Evolutionary conservation across 192 early-diverging fungal species (phyloP).

Genomic region (Spizellomyces sp.): DNA sequence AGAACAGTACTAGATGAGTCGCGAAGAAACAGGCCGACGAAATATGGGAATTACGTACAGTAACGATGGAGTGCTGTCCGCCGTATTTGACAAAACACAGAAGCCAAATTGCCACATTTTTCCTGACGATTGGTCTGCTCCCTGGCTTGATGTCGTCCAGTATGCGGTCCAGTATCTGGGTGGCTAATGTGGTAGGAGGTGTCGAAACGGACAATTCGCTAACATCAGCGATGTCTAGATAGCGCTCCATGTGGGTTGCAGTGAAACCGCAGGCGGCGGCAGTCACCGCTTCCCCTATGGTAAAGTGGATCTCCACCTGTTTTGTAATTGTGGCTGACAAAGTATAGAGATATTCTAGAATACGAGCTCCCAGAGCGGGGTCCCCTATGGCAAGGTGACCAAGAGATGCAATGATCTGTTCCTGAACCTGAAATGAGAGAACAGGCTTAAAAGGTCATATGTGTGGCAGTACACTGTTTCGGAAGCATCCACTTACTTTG

Average conservation of each 20-base stretch:
- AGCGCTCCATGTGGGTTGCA: constrained; percentile 66
- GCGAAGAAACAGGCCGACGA: neutral
- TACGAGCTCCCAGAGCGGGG: constrained; percentile 6
- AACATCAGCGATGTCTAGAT: constrained; percentile 69
- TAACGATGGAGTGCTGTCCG: constrained; percentile 38
- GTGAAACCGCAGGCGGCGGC: constrained; percentile 64
- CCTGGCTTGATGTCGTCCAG: constrained; percentile 56
- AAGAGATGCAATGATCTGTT: constrained; percentile 67
- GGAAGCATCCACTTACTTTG: constrained; percentile 42
- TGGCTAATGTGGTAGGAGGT: constrained; percentile 37
- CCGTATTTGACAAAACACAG: constrained; percentile 78
- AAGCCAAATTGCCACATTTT: constrained; percentile 78
- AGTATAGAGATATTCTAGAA: constrained; percentile 56
- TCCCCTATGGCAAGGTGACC: constrained; percentile 67
- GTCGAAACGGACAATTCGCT: neutral
- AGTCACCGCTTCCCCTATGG: constrained; percentile 80
- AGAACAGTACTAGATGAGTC: neutral
- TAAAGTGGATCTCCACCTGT: constrained; percentile 83
- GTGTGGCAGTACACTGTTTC: too few relatives aligned
- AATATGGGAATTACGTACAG: constrained; percentile 11
- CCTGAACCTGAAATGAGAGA: constrained; percentile 39
- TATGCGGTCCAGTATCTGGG: constrained; percentile 53
- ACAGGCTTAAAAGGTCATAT: too few relatives aligned
- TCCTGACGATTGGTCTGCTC: constrained; percentile 56
- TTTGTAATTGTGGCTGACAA: constrained; percentile 68